Percentiles rank a stretch among this genome's conserved stretches.
Conservation (phyloP, 2,329 filamentous ascomycete species). For the Raffaelea arxii region DNA sequence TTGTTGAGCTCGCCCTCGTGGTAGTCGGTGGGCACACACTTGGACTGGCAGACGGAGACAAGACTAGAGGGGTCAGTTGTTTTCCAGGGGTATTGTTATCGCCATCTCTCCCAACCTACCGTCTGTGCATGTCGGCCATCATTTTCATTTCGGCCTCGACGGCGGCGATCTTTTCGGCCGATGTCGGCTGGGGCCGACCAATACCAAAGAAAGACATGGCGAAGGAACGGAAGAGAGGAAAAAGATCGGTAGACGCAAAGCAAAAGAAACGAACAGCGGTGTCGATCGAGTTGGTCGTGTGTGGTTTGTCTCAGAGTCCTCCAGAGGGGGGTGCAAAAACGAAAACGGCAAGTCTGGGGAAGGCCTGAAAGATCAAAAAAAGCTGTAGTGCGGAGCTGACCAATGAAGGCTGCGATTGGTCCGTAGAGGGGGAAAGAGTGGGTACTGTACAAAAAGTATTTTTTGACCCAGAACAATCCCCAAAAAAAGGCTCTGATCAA, state of each 20-base stretch:
- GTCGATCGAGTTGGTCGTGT: no score
- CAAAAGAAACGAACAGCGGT: no score
- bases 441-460: neutral
- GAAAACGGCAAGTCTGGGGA: no score
- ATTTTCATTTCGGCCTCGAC: constrained; percentile 97
- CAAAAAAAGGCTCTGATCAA: neutral
- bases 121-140: constrained; percentile 90
- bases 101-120: constrained; percentile 44
- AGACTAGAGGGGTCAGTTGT: constrained; percentile 46
- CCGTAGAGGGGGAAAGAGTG: neutral
- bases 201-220: constrained; percentile 24
- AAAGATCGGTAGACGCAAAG: neutral
- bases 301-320: no score
- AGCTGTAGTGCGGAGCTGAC: no score
- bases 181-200: constrained; percentile 70
- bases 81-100: no score
- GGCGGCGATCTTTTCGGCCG: constrained; percentile 92
- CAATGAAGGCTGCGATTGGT: neutral
- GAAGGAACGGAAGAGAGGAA: neutral
- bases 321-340: no score
- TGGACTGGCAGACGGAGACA: constrained; percentile 79
- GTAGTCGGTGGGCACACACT: constrained; percentile 89
- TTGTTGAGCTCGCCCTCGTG: constrained; percentile 97
- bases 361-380: no score
- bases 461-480: neutral